phyloP scores from a whole-genome alignment of 2,329 filamentous ascomycete species.

The Rutstroemia sp. region DNA sequence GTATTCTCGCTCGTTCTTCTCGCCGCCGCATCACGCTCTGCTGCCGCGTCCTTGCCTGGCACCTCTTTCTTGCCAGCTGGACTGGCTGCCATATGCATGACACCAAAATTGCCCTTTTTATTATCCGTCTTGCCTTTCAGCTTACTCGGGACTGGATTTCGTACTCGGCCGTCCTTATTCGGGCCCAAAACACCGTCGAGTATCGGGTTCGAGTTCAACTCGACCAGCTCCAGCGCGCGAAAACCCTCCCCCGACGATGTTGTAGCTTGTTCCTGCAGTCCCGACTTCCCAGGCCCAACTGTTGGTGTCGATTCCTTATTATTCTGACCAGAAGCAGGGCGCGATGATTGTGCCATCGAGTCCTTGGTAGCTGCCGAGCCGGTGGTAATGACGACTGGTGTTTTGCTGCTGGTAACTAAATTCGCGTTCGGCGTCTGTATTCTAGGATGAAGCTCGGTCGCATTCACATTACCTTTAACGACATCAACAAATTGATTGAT shows the following conservation, averaged over 20 bases:
- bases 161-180: slow-evolving; percentile 41
- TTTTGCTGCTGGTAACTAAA: neutral
- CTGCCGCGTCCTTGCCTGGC: slow-evolving; percentile 36
- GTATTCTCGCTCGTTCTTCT: slow-evolving; percentile 57
- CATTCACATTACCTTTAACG: slow-evolving; percentile 6
- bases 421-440: slow-evolving; percentile 10
- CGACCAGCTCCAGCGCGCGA: slow-evolving; percentile 47
- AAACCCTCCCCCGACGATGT: slow-evolving; percentile 30
- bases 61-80: slow-evolving; percentile 31
- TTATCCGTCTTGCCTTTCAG: slow-evolving; percentile 50
- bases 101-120: slow-evolving; percentile 53
- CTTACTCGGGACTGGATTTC: slow-evolving; percentile 55
- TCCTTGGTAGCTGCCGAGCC: neutral
- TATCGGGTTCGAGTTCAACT: slow-evolving; percentile 33
- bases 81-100: slow-evolving; percentile 52
- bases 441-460: slow-evolving; percentile 11
- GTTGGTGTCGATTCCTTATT: slow-evolving; percentile 14
- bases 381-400: neutral
- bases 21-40: slow-evolving; percentile 48
- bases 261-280: slow-evolving; percentile 16
- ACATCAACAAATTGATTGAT: slow-evolving; percentile 18
- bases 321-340: slow-evolving; percentile 22
- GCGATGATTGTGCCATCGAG: slow-evolving; percentile 17
- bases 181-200: slow-evolving; percentile 28
- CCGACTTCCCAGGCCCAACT: slow-evolving; percentile 14